Evolutionary conservation across 2,329 filamentous ascomycete genomes (phyloP).

Genomic region (Apiospora pterosperma): DNA sequence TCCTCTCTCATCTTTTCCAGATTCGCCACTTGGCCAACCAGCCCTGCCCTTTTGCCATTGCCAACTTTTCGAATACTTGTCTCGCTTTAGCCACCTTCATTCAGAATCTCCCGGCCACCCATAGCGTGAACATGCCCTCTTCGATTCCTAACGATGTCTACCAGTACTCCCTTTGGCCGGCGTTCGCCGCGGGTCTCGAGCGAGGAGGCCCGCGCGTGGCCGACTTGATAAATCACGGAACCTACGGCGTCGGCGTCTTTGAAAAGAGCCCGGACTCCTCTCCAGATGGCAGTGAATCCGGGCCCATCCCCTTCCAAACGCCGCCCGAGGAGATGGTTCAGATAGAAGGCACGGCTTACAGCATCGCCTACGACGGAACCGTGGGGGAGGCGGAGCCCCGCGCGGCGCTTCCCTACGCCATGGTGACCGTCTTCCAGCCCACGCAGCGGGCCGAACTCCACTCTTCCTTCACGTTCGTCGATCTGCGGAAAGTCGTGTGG

Average conservation of each 20-base stretch:
- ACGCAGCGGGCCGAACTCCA: background rate
- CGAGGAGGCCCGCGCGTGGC: background rate
- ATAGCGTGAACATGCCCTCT: background rate
- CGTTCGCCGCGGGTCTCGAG: background rate
- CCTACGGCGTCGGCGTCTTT: background rate
- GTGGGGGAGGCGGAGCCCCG: background rate
- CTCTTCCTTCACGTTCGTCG: background rate
- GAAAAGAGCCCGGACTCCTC: background rate
- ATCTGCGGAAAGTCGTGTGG: background rate
- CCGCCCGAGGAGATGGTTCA: background rate
- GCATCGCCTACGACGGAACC: background rate
- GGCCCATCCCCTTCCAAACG: background rate
- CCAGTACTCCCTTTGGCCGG: background rate
- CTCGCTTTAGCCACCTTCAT: too few species aligned
- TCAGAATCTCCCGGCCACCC: background rate
- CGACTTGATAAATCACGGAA: background rate
- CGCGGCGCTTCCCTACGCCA: background rate
- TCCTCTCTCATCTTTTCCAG: background rate
- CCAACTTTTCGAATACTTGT: too few species aligned
- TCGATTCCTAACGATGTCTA: background rate
- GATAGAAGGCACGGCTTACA: background rate
- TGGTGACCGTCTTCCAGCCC: slow-evolving; percentile 1
- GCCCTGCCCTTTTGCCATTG: too few species aligned
- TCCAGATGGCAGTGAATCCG: background rate
- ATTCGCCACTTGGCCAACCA: background rate